Evolutionary conservation across 2,329 filamentous ascomycete genomes (phyloP), one percentile per base, ranked within the genome.

Genomic region (Xylaria sp.): DNA sequence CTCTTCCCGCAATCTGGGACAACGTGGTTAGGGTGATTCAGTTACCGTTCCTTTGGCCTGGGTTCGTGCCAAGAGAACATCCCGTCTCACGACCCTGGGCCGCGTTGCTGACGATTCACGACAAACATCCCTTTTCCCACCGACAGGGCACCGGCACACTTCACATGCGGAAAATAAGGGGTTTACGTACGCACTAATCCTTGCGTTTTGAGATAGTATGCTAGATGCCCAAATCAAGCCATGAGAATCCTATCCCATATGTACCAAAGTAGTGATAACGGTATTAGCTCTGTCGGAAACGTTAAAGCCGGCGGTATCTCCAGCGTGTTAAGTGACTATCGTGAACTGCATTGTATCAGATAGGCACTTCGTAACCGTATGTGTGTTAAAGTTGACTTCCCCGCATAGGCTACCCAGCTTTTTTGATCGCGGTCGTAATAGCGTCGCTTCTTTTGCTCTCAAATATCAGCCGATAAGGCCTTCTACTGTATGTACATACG

Each of bases 31-130:
- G 74, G 65, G 62, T 69, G 72, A 68, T 73, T 67, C 67, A 72
- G 60, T 76, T 76, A 75, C 76, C 75, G 74, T 76, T 66, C 74
- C 74, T 74, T 70, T 76, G 76, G 74, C 66, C 67, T 75, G 74
- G 75, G 74, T 75, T 74, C 73, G 59, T 51, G 74, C 75, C 75
- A 77, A 77, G 76, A 75, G 37, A 62, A 44, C 56, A 67, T 76
- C 73, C 73, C 75, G 73, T 75, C 70, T 70, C 59, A 73, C 62
- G 48, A 56, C 64, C 70, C 70, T 67, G 64, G 62, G 25, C 63
- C 41, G 23, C n/a, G 31, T 68, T 68, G 59, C 63, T 69, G 55
- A 64, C 63, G 56, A 50, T 64, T 55, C 37, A 44, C 58, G 56
- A 54, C 66, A 62, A 64, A 61, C 55, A 65, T 66, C 34, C 58